Evolutionary conservation across 2,329 filamentous ascomycete species (phyloP), one percentile per base, ranked within the genome.

Genomic region (Paraphoma sp.): DNA sequence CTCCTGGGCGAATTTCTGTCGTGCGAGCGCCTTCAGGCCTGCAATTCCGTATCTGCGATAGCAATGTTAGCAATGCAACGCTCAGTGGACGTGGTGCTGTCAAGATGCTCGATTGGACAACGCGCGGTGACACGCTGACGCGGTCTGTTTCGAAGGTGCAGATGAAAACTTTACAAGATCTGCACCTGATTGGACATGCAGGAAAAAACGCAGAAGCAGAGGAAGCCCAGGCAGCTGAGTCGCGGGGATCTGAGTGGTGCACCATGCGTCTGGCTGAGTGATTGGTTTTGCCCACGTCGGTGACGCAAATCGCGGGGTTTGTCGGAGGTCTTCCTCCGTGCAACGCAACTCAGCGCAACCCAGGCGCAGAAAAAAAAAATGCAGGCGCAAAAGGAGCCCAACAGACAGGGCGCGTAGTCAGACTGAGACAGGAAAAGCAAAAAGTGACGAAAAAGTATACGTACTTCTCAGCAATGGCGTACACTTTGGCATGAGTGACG

Each of bases 391-490:
- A 56, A 54, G 45, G 51, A 36, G 18, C 33, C 30, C 41, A 51
- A 50, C 45, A 46, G 49, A 55, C 50, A 56, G 51, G 49, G 59
- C 47, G 55, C 48, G 58, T 54, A 56, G 55, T 62, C 47, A 58
- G 54, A 59, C 53, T 36, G 53, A 60, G 64, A 55, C 45, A 47
- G 45, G 29, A 59, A 48, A 56, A 51, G 51, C 33, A 30, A 54
- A 53, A 40, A 46, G 55, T 51, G 53, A 59, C 48, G 45, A 56
- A 63, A 53, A 10, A 53, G 54, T 47, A 48, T 58, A 76, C 75
- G 69, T 74, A 77, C 73, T 83, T 83, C 66, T 83, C 81, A 9
- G 80, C 81, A 23, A 83, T 75, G 33, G 80, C 80, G 64, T 83
- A 83, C 40, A 83, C 78, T 50, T 78, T 78, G 12, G 80, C 77